These are phyloP conservation scores for Nannochloropsis gaditana DNA, from an alignment of 108 stramenopile species.

Conservation along the genomic window DNA sequence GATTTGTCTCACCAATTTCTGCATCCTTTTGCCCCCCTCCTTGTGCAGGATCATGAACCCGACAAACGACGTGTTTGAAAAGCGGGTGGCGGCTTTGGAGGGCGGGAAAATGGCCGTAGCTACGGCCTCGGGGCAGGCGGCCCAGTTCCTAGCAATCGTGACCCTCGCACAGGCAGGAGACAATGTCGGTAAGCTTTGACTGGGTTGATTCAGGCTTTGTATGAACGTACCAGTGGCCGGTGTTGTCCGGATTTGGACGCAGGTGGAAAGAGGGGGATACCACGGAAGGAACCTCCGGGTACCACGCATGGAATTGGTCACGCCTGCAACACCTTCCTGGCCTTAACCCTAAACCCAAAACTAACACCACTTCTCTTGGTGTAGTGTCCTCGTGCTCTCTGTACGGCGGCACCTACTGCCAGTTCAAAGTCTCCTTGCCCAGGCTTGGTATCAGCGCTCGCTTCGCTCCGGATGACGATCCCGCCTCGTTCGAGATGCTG, in stretches of 20 bases:
- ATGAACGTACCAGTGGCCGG: too few species aligned
- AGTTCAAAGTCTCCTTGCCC: constrained; percentile 67
- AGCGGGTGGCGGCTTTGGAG: constrained; percentile 64
- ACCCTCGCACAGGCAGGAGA: constrained; percentile 71
- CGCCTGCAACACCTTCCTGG: too few species aligned
- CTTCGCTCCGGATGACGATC: constrained; percentile 59
- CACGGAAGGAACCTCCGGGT: too few species aligned
- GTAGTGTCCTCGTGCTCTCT: background rate
- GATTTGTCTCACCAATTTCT: background rate
- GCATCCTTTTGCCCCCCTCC: background rate
- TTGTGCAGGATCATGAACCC: constrained; percentile 31
- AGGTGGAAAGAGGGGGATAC: too few species aligned
- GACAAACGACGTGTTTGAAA: constrained; percentile 65
- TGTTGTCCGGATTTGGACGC: too few species aligned
- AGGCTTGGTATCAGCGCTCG: constrained; percentile 66
- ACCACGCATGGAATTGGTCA: too few species aligned
- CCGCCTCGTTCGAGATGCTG: constrained; percentile 49
- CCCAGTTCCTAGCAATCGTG: constrained; percentile 66
- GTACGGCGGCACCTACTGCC: constrained; percentile 54
- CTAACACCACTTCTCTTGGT: background rate
- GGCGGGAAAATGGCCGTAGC: constrained; percentile 60
- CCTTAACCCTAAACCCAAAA: background rate
- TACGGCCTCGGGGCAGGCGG: constrained; percentile 62
- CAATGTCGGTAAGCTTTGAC: constrained; percentile 55
- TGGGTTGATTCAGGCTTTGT: too few species aligned